Conservation (phyloP, 2,329 filamentous ascomycete species). For the Diaporthe eres region DNA sequence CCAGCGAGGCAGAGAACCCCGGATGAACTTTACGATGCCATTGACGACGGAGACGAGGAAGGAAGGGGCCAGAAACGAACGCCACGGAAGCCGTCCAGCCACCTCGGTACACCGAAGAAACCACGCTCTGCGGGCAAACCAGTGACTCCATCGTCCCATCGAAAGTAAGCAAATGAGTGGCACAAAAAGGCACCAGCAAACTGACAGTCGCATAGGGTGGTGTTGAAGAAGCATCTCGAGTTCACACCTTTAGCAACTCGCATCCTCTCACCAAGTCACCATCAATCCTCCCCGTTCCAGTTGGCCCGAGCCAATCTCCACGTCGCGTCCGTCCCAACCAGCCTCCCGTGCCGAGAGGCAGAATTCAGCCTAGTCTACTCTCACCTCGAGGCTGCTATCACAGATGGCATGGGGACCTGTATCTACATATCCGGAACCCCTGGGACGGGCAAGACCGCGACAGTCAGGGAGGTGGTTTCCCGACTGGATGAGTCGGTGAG, state of each 20-base stretch:
- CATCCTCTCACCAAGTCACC: conserved; percentile 80
- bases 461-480: conserved; percentile 93
- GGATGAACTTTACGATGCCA: conserved; percentile 51
- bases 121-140: conserved; percentile 64
- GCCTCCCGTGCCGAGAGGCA: conserved; percentile 89
- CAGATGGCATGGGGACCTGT: conserved; percentile 92
- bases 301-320: conserved; percentile 90
- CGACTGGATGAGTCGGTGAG: conserved; percentile 89
- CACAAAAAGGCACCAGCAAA: conserved; percentile 51
- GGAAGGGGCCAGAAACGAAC: conserved; percentile 53
- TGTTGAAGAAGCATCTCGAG: conserved; percentile 89
- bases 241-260: conserved; percentile 96
- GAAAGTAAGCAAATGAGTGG: conserved; percentile 58
- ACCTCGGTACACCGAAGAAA: conserved; percentile 68
- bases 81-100: conserved; percentile 50
- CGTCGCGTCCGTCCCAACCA: conserved; percentile 91
- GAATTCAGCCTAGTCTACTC: conserved; percentile 95
- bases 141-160: conserved; percentile 58
- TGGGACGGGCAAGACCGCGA: conserved; percentile 97
- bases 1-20: conserved; percentile 47
- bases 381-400: conserved; percentile 93
- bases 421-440: conserved; percentile 99
- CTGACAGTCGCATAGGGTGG: conserved; percentile 60
- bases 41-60: conserved; percentile 50
- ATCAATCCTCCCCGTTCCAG: conserved; percentile 89